These are phyloP conservation scores for Solanum aculeatissimum DNA, from an alignment of 305 asterid genomes.

Conservation along the genomic window DNA sequence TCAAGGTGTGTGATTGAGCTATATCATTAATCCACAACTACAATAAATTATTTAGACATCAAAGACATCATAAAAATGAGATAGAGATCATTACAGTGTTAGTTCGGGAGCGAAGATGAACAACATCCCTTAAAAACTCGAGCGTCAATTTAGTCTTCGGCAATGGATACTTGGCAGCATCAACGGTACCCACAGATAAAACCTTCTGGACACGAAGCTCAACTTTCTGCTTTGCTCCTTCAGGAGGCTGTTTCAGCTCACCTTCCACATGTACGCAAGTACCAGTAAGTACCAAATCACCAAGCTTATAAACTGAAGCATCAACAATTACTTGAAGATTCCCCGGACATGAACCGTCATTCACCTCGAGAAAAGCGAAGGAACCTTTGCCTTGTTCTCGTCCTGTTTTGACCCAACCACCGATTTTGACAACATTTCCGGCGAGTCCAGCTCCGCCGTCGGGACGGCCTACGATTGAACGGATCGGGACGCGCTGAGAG, in stretches of 20 bases:
- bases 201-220: constrained; percentile 63
- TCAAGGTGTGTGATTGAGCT: background rate
- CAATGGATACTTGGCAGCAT: constrained; percentile 76
- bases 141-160: constrained; percentile 73
- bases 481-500: constrained; percentile 73
- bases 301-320: constrained; percentile 36
- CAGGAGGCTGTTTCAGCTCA: constrained; percentile 61
- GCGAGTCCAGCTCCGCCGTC: constrained; percentile 76
- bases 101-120: constrained; percentile 87
- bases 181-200: constrained; percentile 63
- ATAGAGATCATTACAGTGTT: background rate
- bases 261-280: constrained; percentile 80
- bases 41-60: background rate
- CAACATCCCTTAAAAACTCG: constrained; percentile 64
- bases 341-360: constrained; percentile 77
- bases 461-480: constrained; percentile 43
- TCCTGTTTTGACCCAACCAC: constrained; percentile 93
- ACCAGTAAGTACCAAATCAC: constrained; percentile 69
- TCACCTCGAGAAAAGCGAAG: constrained; percentile 75
- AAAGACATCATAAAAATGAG: background rate
- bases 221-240: constrained; percentile 59
- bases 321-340: constrained; percentile 80
- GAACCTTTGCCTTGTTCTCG: constrained; percentile 77
- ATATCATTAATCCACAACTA: background rate
- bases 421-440: constrained; percentile 51